phyloP scores from a whole-genome alignment of 2,329 filamentous ascomycete species.

The Colletotrichum magnum region DNA sequence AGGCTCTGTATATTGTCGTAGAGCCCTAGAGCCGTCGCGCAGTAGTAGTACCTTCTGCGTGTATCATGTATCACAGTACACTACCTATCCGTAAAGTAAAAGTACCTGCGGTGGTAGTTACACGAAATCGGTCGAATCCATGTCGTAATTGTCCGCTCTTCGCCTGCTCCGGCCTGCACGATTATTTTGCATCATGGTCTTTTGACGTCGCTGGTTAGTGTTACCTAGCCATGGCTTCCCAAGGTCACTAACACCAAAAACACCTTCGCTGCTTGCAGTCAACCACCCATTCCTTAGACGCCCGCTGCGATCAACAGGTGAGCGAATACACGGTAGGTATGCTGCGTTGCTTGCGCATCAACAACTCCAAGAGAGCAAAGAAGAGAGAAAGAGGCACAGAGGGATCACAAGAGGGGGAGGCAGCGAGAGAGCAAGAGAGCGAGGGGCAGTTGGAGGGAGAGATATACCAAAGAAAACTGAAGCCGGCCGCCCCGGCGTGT shows the following conservation, averaged over 20 bases:
- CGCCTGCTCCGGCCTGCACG: conserved; percentile 12
- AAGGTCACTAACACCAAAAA: too few relatives aligned
- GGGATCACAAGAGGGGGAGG: neutral
- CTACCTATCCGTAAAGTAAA: too few relatives aligned
- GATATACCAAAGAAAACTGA: conserved; percentile 1
- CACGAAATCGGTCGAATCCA: conserved; percentile 15
- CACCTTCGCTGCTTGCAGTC: conserved; percentile 7
- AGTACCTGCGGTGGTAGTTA: too few relatives aligned
- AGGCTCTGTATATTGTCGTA: too few relatives aligned
- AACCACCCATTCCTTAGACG: neutral
- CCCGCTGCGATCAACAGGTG: neutral
- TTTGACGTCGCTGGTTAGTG: neutral
- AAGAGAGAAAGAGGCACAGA: too few relatives aligned
- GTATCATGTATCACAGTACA: too few relatives aligned
- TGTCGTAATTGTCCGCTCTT: conserved; percentile 21
- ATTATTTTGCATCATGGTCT: neutral
- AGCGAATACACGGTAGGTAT: too few relatives aligned
- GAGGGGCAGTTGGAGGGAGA: neutral
- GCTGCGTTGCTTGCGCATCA: neutral
- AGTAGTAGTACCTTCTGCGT: too few relatives aligned
- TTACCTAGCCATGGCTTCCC: neutral
- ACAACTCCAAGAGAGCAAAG: neutral
- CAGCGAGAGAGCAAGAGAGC: neutral
- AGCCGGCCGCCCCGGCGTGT: neutral
- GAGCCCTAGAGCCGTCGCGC: too few relatives aligned